phyloP scores from a whole-genome alignment of 148 eudicot species.

The Nepenthes mirabilis region DNA sequence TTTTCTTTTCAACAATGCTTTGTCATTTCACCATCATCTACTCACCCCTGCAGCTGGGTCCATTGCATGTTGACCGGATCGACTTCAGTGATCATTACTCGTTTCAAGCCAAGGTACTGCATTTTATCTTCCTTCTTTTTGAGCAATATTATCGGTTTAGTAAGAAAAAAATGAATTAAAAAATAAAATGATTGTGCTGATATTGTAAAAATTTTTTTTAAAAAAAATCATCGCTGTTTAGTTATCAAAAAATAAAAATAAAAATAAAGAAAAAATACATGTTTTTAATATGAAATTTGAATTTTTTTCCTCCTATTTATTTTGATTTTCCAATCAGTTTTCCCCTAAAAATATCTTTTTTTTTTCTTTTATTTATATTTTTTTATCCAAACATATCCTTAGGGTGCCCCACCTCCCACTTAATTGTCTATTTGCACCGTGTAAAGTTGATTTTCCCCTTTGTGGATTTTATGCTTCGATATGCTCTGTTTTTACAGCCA shows the following conservation, averaged over 20 bases:
- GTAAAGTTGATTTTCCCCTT: slow-evolving; percentile 5
- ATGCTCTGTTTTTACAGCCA: neutral
- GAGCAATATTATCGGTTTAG: neutral
- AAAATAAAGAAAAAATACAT: no score
- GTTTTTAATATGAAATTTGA: no score
- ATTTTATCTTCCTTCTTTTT: neutral
- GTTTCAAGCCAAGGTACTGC: slow-evolving; percentile 43
- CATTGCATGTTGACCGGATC: slow-evolving; percentile 44
- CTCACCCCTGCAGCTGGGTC: slow-evolving; percentile 53
- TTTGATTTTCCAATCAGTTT: neutral
- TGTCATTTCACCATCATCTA: neutral
- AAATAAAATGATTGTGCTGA: no score
- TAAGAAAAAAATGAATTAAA: no score
- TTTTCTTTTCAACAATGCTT: neutral
- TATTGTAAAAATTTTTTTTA: no score
- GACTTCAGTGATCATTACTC: slow-evolving; percentile 78
- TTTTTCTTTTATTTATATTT: neutral
- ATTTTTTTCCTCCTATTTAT: neutral
- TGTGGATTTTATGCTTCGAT: neutral
- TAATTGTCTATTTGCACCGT: neutral
- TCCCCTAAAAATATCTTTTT: no score
- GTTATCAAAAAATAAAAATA: no score
- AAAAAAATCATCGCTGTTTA: no score
- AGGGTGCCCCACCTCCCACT: neutral
- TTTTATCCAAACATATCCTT: neutral